Evolutionary conservation across 2,329 filamentous ascomycete genomes (phyloP).

Genomic region (Diaporthe ilicicola): DNA sequence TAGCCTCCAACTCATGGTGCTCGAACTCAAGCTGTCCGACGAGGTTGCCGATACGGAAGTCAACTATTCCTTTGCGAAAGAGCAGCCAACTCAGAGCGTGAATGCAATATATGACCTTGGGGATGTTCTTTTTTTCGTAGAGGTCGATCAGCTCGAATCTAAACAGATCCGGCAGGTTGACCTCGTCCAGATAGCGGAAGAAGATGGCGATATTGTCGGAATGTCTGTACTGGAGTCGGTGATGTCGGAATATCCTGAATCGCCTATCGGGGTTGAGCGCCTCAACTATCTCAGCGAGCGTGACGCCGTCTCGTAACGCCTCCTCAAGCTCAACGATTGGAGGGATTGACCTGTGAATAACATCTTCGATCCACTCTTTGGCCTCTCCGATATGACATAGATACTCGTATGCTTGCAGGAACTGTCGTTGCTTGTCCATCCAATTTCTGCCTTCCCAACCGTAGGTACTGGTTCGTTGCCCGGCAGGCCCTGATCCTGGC

Average conservation of each 20-base stretch:
- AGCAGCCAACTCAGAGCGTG: constrained; percentile 98
- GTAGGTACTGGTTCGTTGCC: constrained; percentile 60
- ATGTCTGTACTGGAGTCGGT: constrained; percentile 90
- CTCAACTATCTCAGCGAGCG: constrained; percentile 92
- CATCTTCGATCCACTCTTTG: constrained; percentile 97
- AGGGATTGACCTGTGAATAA: constrained; percentile 85
- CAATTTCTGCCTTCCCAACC: constrained; percentile 87
- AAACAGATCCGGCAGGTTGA: constrained; percentile 93
- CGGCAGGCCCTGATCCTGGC: constrained; percentile 54
- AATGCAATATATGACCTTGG: constrained; percentile 98
- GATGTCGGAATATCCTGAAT: constrained; percentile 84
- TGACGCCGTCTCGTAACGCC: constrained; percentile 90
- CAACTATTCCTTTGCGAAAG: constrained; percentile 91
- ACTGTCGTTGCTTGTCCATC: constrained; percentile 99
- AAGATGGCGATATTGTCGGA: constrained; percentile 98
- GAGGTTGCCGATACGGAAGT: constrained; percentile 95
- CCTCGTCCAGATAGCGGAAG: constrained; percentile 90
- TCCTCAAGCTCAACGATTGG: constrained; percentile 95
- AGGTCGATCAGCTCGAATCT: constrained; percentile 96
- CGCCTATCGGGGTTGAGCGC: constrained; percentile 80
- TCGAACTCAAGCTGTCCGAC: constrained; percentile 97
- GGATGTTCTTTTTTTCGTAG: constrained; percentile 99
- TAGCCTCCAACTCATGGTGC: constrained; percentile 95
- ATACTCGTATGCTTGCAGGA: constrained; percentile 96
- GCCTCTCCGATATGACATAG: constrained; percentile 98